Evolutionary conservation across 208 protist species (phyloP), one percentile per base, ranked within the genome.

Genomic region (Vickermania ingenoplastis): DNA sequence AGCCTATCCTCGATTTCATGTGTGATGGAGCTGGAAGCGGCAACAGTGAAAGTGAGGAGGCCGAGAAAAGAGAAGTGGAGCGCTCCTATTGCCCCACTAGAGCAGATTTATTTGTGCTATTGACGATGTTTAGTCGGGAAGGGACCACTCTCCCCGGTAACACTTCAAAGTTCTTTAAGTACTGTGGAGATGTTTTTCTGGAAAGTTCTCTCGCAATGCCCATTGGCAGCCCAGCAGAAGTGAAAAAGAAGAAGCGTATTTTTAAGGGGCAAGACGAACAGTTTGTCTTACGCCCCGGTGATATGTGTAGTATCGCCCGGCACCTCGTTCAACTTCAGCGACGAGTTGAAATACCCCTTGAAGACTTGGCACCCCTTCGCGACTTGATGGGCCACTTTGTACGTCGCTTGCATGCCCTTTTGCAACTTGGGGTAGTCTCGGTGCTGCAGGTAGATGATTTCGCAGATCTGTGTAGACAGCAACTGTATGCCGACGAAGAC

Each of bases 341-440:
- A 23, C 65, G 65, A n/a, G 58, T 65, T 3, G 78, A 84, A 0
- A 65, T 88, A 24, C 69, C 75, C 24, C 69, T 88, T 21, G 79
- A 83, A 57, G 59, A 61, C 24, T 53, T 88, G n/a, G 59, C 69
- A 14, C 80, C 77, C 4, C 73, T 91, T 26, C 57, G 59, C 26
- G 63, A 54, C 24, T 57, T 91, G 30, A 73, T 82, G 55, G 77
- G 87, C 25, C 29, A 57, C 54, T 91, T 91, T 59, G 80, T 79
- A 22, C 41, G 52, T 21, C 77, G 70, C 27, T 52, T 91, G 24
- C 31, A 23, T 45, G 51, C 55, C 22, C 53, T 84, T 48, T 63
- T 86, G 62, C 30, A 79, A 22, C 67, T 88, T 17, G 58, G 65
- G 50, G 68, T 89, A 25, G 65, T 83, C 1, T 67, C 75, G 24